phyloP scores from a whole-genome alignment of 495 filamentous ascomycete genomes.

The Penicillium dipodomyicola region DNA sequence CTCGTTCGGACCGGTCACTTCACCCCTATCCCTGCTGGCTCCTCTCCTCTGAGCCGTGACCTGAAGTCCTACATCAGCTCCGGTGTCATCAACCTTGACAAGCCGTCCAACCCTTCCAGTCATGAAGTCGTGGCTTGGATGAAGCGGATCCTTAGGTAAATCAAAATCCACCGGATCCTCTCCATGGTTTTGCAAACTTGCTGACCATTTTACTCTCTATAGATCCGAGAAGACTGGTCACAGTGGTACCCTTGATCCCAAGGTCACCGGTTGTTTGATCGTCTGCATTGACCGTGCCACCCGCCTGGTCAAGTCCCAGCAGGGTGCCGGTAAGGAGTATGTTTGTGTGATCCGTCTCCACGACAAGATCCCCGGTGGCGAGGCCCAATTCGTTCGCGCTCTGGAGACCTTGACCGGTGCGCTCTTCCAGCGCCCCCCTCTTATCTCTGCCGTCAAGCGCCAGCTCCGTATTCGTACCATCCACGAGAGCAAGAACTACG shows the following conservation, averaged over 20 bases:
- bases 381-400: slow-evolving; percentile 83
- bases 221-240: slow-evolving; percentile 97
- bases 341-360: slow-evolving; percentile 88
- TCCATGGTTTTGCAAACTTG: slow-evolving; percentile 2
- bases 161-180: background rate
- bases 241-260: slow-evolving; percentile 94
- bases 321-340: slow-evolving; percentile 91
- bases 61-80: slow-evolving; percentile 93
- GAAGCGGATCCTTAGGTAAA: slow-evolving; percentile 89
- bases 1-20: slow-evolving; percentile 87
- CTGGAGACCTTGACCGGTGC: slow-evolving; percentile 94
- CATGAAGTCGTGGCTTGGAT: slow-evolving; percentile 99
- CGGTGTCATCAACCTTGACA: slow-evolving; percentile 98
- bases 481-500: slow-evolving; percentile 88
- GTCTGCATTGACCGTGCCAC: slow-evolving; percentile 95
- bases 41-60: slow-evolving; percentile 81
- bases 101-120: slow-evolving; percentile 94
- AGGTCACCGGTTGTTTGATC: slow-evolving; percentile 91
- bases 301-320: slow-evolving; percentile 95
- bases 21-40: slow-evolving; percentile 88
- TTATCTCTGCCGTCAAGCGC: slow-evolving; percentile 98
- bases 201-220: slow-evolving; percentile 24
- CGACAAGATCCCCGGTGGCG: slow-evolving; percentile 85
- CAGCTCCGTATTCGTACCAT: slow-evolving; percentile 96
- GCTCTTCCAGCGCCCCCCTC: slow-evolving; percentile 92